These are phyloP conservation scores for Penicillium corylophilum DNA, from an alignment of 2,329 filamentous ascomycete genomes.

Conservation along the genomic window DNA sequence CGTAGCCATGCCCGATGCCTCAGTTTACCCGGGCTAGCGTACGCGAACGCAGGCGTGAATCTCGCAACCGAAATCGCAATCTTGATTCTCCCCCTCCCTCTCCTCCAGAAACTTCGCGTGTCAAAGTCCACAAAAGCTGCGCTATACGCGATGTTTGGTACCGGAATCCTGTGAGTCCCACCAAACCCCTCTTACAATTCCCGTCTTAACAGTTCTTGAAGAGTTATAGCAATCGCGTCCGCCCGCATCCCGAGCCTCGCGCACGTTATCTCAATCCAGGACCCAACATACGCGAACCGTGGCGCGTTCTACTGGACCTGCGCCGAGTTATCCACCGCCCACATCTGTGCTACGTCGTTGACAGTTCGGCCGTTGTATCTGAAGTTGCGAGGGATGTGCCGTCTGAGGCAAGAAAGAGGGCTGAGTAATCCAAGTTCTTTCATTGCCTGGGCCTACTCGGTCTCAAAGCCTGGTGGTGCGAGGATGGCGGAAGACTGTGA, in stretches of 20 bases:
- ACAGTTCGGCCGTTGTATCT: slow-evolving; percentile 9
- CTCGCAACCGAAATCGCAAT: slow-evolving; percentile 7
- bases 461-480: neutral
- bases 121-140: neutral
- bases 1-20: slow-evolving; percentile 3
- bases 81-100: slow-evolving; percentile 4
- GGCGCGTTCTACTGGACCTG: slow-evolving; percentile 7
- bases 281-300: slow-evolving; percentile 4
- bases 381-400: neutral
- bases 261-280: neutral
- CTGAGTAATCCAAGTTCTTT: neutral
- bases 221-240: slow-evolving; percentile 8
- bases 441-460: neutral
- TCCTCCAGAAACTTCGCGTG: slow-evolving; percentile 3
- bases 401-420: neutral
- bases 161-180: slow-evolving; percentile 3
- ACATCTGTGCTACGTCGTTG: slow-evolving; percentile 5
- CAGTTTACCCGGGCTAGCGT: slow-evolving; percentile 1
- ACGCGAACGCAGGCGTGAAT: slow-evolving; percentile 8
- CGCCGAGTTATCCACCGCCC: slow-evolving; percentile 4
- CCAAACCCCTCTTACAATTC: neutral
- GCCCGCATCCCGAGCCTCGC: slow-evolving; percentile 6
- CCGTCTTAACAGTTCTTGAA: neutral
- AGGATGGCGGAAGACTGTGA: neutral
- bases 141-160: slow-evolving; percentile 5